Conservation (phyloP, 192 early-diverging fungal species). For the Spizellomyces sp. region DNA sequence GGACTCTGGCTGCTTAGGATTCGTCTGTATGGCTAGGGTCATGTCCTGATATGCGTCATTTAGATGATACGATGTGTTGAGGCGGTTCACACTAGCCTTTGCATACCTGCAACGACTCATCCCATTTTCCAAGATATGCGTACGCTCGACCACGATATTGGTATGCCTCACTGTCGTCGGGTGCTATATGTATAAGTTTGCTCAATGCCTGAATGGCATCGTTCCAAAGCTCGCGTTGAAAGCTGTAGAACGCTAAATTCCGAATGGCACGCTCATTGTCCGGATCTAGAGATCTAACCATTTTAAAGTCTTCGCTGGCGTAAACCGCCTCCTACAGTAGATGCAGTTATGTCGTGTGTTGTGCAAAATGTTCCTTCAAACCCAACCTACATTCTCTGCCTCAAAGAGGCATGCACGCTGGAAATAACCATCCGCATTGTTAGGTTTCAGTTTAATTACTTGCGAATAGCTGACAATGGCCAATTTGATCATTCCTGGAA, state of each 20-base stretch:
- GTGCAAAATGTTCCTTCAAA: not conserved
- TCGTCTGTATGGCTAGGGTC: constrained; percentile 46
- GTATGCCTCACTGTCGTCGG: constrained; percentile 42
- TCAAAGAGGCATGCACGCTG: constrained; percentile 56
- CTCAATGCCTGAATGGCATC: constrained; percentile 50
- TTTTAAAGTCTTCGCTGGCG: constrained; percentile 58
- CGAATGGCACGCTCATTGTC: constrained; percentile 52
- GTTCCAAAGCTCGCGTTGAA: constrained; percentile 52
- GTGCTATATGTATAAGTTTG: constrained; percentile 45
- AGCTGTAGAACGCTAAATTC: constrained; percentile 54
- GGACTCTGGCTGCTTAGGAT: constrained; percentile 38
- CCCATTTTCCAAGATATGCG: constrained; percentile 46
- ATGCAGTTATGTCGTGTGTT: not conserved
- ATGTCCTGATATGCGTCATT: constrained; percentile 38
- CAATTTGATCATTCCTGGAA: constrained; percentile 43
- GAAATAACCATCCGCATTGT: constrained; percentile 53
- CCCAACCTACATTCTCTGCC: constrained; percentile 43
- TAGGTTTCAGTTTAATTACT: constrained; percentile 54
- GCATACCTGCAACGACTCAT: constrained; percentile 40
- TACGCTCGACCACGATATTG: constrained; percentile 44
- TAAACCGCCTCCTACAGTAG: constrained; percentile 46
- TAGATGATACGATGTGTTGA: no score
- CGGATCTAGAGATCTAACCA: constrained; percentile 54
- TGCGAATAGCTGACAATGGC: constrained; percentile 58
- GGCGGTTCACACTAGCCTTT: no score